Evolutionary conservation across 257 asterid species (phyloP).

Genomic region (Coffea eugenioides): DNA sequence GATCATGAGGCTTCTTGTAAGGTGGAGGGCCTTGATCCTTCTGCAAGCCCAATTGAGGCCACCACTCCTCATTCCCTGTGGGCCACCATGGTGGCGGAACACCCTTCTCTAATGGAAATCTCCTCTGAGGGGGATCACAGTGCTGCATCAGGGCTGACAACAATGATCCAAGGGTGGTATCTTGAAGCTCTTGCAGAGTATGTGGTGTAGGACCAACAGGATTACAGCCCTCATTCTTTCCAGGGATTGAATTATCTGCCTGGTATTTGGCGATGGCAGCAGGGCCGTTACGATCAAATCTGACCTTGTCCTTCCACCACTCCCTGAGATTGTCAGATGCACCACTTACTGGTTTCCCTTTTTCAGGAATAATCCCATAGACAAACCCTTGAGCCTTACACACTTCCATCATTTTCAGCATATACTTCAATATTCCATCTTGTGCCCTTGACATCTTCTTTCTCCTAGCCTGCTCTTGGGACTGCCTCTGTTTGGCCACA

Average conservation of each 20-base stretch:
- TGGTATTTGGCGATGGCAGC: conserved; percentile 71
- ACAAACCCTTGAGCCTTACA: conserved; percentile 95
- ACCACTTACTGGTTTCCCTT: conserved; percentile 88
- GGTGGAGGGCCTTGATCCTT: conserved; percentile 73
- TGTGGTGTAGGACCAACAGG: conserved; percentile 68
- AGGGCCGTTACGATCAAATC: conserved; percentile 84
- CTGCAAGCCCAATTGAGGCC: conserved; percentile 72
- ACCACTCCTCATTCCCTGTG: conserved; percentile 78
- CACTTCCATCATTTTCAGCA: conserved; percentile 93
- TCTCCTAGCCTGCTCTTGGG: conserved; percentile 92
- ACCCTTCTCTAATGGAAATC: conserved; percentile 84
- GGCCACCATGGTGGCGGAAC: conserved; percentile 98
- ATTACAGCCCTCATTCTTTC: conserved; percentile 36
- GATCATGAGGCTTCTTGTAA: conserved; percentile 91
- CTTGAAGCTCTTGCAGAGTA: conserved; percentile 85
- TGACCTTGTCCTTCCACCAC: conserved; percentile 95
- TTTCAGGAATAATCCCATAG: conserved; percentile 92
- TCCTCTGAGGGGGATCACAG: conserved; percentile 88
- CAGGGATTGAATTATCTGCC: conserved; percentile 47
- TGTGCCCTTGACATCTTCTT: conserved; percentile 96
- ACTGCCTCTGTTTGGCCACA: conserved; percentile 64
- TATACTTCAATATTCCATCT: conserved; percentile 87
- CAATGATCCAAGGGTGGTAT: conserved; percentile 80
- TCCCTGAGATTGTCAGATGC: conserved; percentile 84
- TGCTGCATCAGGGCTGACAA: conserved; percentile 89